Base-by-base conservation (phyloP, 306 rosid species). In the Vigna unguiculata region DNA sequence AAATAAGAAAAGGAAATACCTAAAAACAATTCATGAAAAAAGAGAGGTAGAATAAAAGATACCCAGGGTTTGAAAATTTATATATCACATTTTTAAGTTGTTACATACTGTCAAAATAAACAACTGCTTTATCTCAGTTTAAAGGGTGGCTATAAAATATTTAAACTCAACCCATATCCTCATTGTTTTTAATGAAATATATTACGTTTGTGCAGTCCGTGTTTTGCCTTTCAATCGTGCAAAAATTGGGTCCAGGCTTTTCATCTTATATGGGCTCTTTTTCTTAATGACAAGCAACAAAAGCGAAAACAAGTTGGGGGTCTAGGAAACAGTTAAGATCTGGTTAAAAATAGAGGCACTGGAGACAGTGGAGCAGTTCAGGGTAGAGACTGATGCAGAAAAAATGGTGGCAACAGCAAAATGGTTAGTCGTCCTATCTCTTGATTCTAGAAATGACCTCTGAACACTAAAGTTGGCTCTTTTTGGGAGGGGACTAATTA, bases 11-110 rank as follows among this genome's bases (percentile, higher is more conserved):
- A 32, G 5, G 2, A 57, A 20, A 28, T 21, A 19, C 40, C 30
- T 36, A 19, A 25, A 40, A 32, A 40, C 10, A 22, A 41, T 54
- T 66, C 32, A 43, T 65, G 55, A 68, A 76, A 36, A 53, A 55
- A 15, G 32, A 43, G 49, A 30, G 0, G 9, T 34, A 32, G 36
- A 32, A 32, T 32, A 32, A 32, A 32, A 32, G 5, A 32, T 4
- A 5, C 36, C 7, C 36, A 32, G 36, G 36, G 40, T 34, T 34
- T 34, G 68, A 65, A 51, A 46, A 49, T 21, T 40, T 76, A 38
- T 24, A 67, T 54, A 40, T 77, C n/a, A 55, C 43, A 53, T 11
- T 38, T 22, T 12, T 12, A n/a, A 54, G 45, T 53, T 24, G 32
- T 40, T 41, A 41, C 22, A 38, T 30, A 24, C 2, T 5, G 64